phyloP scores from a whole-genome alignment of 2,329 filamentous ascomycete genomes.

The Neonectria magnoliae region DNA sequence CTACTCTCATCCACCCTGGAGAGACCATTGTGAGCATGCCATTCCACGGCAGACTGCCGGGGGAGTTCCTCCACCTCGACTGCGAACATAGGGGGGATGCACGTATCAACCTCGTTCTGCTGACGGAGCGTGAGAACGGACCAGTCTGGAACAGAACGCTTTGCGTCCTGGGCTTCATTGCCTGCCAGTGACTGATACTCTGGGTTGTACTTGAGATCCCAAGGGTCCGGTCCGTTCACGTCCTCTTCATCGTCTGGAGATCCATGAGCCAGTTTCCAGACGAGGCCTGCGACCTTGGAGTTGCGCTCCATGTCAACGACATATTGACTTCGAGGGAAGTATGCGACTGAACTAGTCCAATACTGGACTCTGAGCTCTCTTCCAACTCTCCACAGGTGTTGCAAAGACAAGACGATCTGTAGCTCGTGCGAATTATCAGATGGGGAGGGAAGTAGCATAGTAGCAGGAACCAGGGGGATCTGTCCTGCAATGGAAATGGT shows the following conservation, averaged over 20 bases:
- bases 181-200: constrained; percentile 56
- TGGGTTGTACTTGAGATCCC: constrained; percentile 71
- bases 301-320: constrained; percentile 44
- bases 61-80: constrained; percentile 83
- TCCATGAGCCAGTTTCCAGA: constrained; percentile 60
- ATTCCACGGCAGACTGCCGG: constrained; percentile 79
- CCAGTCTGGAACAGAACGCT: constrained; percentile 61
- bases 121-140: constrained; percentile 52
- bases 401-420: constrained; percentile 78
- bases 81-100: constrained; percentile 74
- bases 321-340: constrained; percentile 62
- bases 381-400: constrained; percentile 90
- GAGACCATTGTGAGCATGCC: constrained; percentile 77
- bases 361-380: constrained; percentile 74
- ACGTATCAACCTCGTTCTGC: constrained; percentile 47
- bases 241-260: constrained; percentile 59
- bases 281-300: constrained; percentile 54
- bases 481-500: constrained; percentile 83
- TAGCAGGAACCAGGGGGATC: constrained; percentile 85
- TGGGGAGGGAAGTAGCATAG: constrained; percentile 70
- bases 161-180: constrained; percentile 37
- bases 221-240: constrained; percentile 69
- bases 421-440: constrained; percentile 56
- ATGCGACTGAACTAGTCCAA: constrained; percentile 82
- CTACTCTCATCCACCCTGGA: constrained; percentile 44